phyloP scores from a whole-genome alignment of 2,329 filamentous ascomycete species.

The Chrysosporium queenslandicum region DNA sequence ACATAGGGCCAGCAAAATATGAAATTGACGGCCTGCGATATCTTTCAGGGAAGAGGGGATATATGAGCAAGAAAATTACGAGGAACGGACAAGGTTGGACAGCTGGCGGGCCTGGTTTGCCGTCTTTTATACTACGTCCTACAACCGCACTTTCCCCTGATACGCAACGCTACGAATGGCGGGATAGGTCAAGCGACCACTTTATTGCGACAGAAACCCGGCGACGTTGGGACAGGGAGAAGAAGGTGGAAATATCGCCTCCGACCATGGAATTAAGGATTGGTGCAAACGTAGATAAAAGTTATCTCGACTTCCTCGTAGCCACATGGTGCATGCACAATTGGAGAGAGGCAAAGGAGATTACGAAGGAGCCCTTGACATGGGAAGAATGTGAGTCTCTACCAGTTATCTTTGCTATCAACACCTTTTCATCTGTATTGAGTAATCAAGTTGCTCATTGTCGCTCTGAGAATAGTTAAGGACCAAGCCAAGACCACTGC shows the following conservation, averaged over 20 bases:
- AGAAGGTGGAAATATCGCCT: slow-evolving; percentile 12
- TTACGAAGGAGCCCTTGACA: slow-evolving; percentile 17
- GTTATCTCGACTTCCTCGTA: slow-evolving; percentile 17
- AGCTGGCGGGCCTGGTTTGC: slow-evolving; percentile 12
- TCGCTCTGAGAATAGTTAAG: slow-evolving; percentile 8
- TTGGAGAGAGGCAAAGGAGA: slow-evolving; percentile 18
- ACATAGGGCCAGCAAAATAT: slow-evolving; percentile 10
- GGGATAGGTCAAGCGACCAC: slow-evolving; percentile 9
- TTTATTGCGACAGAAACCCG: slow-evolving; percentile 16
- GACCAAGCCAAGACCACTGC: slow-evolving; percentile 12
- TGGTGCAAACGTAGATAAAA: slow-evolving; percentile 11
- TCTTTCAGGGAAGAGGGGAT: slow-evolving; percentile 13
- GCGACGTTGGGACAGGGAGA: slow-evolving; percentile 16
- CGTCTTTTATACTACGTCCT: slow-evolving; percentile 13
- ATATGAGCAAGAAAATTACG: slow-evolving; percentile 13
- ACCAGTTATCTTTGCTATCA: not conserved
- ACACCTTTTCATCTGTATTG: not conserved
- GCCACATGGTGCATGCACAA: slow-evolving; percentile 19
- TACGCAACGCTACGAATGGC: slow-evolving; percentile 16
- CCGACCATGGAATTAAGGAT: slow-evolving; percentile 15
- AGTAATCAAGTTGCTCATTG: not conserved
- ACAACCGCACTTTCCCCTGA: not conserved
- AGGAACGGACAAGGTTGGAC: slow-evolving; percentile 15
- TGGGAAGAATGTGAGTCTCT: slow-evolving; percentile 17
- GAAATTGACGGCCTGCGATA: slow-evolving; percentile 16